Evolutionary conservation across 139 green algal species (phyloP).

Genomic region (Haematococcus sp.): DNA sequence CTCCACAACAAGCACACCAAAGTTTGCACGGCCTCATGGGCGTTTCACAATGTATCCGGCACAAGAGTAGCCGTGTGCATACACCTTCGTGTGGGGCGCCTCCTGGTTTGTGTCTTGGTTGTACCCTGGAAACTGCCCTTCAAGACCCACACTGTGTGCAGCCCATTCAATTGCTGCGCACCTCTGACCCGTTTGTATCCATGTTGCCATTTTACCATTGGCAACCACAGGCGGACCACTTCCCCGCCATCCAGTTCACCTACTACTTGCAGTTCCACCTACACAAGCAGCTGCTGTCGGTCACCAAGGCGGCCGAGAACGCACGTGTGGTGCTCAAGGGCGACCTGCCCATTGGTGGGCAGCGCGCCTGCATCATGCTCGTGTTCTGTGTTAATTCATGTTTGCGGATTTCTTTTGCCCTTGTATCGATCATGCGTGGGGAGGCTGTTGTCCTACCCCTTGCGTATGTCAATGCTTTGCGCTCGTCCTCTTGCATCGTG

Average conservation of each 20-base stretch:
- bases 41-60: too few species aligned
- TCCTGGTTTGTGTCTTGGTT: too few species aligned
- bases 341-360: slow-evolving; percentile 91
- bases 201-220: neutral
- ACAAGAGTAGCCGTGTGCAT: too few species aligned
- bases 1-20: too few species aligned
- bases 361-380: neutral
- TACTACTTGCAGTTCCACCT: slow-evolving; percentile 93
- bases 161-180: slow-evolving; percentile 8
- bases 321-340: slow-evolving; percentile 88
- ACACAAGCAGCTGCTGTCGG: slow-evolving; percentile 76
- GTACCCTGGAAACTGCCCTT: too few species aligned
- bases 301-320: slow-evolving; percentile 57
- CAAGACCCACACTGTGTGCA: too few species aligned
- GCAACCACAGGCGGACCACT: slow-evolving; percentile 16
- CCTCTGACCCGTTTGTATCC: slow-evolving; percentile 9
- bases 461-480: too few species aligned
- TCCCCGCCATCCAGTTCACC: slow-evolving; percentile 47
- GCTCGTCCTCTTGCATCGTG: too few species aligned
- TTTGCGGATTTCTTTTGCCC: neutral
- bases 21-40: too few species aligned
- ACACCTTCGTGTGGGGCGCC: too few species aligned
- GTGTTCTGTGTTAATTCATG: neutral
- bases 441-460: too few species aligned
- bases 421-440: slow-evolving; percentile 5